These are phyloP conservation scores for Zalaria obscura DNA, from an alignment of 2,329 filamentous ascomycete genomes.

Conservation along the genomic window DNA sequence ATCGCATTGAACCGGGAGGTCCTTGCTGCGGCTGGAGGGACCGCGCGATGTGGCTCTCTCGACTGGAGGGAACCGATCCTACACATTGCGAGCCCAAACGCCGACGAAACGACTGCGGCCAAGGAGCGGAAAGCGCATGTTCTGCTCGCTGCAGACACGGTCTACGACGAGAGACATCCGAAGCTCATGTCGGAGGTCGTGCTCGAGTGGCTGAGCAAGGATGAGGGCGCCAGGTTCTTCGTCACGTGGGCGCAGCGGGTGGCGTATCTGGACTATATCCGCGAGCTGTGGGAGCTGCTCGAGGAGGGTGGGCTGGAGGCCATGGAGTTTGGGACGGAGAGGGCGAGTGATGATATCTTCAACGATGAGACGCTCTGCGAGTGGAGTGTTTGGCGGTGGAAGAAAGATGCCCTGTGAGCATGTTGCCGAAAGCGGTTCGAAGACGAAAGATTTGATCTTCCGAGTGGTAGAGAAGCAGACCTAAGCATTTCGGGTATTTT, in stretches of 20 bases:
- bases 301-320: constrained; percentile 22
- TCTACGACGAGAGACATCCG: constrained; percentile 28
- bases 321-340: constrained; percentile 18
- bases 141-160: constrained; percentile 27
- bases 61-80: constrained; percentile 23
- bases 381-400: constrained; percentile 26
- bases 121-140: constrained; percentile 16
- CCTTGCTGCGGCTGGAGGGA: constrained; percentile 3
- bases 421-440: no score
- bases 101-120: not conserved
- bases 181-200: constrained; percentile 21
- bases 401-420: constrained; percentile 1
- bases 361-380: constrained; percentile 23
- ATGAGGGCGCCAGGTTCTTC: constrained; percentile 18
- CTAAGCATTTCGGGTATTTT: no score
- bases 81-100: not conserved
- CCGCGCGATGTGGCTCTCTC: constrained; percentile 15
- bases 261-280: constrained; percentile 27
- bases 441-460: no score
- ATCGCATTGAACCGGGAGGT: constrained; percentile 16
- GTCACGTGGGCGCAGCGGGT: constrained; percentile 26
- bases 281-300: constrained; percentile 25
- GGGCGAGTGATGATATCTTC: constrained; percentile 15
- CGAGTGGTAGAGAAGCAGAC: no score
- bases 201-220: constrained; percentile 19